Base-by-base conservation (phyloP, 805 yeast species). In the Sugiyamaella valdiviana region DNA sequence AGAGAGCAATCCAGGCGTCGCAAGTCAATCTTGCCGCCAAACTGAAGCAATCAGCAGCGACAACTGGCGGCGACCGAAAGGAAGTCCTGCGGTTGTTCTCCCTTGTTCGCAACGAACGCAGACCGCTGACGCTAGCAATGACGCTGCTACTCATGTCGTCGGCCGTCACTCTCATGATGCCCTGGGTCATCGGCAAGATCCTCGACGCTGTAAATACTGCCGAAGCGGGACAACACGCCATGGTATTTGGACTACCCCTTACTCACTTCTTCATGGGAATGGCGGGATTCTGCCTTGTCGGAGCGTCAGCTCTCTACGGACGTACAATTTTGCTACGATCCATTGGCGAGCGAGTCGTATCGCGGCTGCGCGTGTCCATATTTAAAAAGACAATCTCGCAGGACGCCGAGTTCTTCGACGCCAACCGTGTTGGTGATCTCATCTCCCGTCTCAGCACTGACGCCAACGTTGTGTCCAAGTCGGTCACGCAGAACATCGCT, bases 391-490 rank as follows among this genome's bases (percentile, higher is more conserved):
- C 91, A 14, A 72, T 91, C 48, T 79, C 80, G 42, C 96, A 90
- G 62, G 96, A 90, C 64, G 82, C 95, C 3, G 84, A 85, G 55
- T 91, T 91, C 60, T 80, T 90, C 67, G 98, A 91, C 60, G 80
- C 80, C 26, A 89, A 93, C 51, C 79, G 90, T 54, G 88, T 89
- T 7, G 98, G 98, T 37, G 98, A 91, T 63, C 72, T 91, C 59
- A 88, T 91, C 39, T 87, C 96, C 4, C 73, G 98, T 52, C 70
- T 91, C 42, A 84, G 93, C 3, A 83, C 86, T 38, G 98, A 91
- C 63, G 85, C 96, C 0, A 87, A 89, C 24, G 80, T 91, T 39
- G 95, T 91, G 12, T 78, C 96, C 5, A 79, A 83, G 59, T 80
- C 96, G 0, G 78, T 91, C 16, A 87, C 96, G 29, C 91, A 85